Base-by-base conservation (phyloP, 2,329 filamentous ascomycete species). In the Beauveria bassiana region DNA sequence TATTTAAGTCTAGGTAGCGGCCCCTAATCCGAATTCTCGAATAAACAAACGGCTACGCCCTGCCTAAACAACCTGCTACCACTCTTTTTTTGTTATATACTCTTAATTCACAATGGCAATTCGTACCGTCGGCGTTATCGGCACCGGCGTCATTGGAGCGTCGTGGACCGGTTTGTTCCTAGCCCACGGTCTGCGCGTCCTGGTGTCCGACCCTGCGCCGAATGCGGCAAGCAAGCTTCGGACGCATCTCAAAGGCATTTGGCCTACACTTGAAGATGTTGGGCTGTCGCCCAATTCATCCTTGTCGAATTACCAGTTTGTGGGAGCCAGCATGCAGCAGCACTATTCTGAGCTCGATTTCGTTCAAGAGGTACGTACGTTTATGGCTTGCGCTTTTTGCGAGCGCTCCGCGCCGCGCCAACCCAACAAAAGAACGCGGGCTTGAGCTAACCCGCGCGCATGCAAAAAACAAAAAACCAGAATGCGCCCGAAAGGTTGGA, bases 401-500 rank as follows among this genome's bases (percentile, higher is more conserved):
- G 20, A 22, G 28, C 28, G 28, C 9, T 9, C n/a, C n/a, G n/a
- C n/a, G n/a, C n/a, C 28, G 9, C 28, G 28, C 28, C 28, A 31
- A 31, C 28, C 10, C 2, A 31, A 31, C 28, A 22, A 31, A 31
- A 10, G 28, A 31, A 31, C 28, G n/a, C 10, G n/a, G 40, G 8
- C 43, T 22, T 14, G 20, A 22, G 5, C 43, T 46, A 14, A 46
- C 43, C 43, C n/a, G 0, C 43, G 0, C 43, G 20, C 43, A 12
- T 46, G 20, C 1, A 22, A 24, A 9, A 22, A 14, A 22, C 1
- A 22, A 24, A 9, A 22, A 14, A 22, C n/a, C 1, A 63, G 62
- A 77, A 77, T 62, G 75, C 72, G 1, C 75, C 75, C 0, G 77
- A 79, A 51, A 66, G 70, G 16, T 61, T 75, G 0, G 71, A 75